A percentile compares a stretch with the other conserved stretches of the same genome.
phyloP scores from a whole-genome alignment of 371 early-diverging fungal species.

The Circinella umbellata region DNA sequence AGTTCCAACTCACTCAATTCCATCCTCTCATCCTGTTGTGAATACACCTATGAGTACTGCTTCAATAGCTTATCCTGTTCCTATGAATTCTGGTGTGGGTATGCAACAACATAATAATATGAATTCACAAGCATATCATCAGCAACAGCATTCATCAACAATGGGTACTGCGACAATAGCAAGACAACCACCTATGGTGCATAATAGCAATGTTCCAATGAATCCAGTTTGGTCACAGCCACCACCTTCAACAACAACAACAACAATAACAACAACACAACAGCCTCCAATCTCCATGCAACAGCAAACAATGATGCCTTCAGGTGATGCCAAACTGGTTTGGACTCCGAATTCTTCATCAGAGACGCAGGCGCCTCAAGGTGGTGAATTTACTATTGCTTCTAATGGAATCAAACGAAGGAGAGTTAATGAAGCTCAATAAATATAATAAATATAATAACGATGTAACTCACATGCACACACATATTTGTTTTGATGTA shows the following conservation, averaged over 20 bases:
- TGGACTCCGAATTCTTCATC: constrained; percentile 27
- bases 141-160: background rate
- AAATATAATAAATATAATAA: background rate
- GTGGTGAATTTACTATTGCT: constrained; percentile 11
- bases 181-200: background rate
- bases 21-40: background rate
- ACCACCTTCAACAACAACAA: background rate
- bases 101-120: background rate
- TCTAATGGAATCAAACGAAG: constrained; percentile 5
- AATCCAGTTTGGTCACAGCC: background rate
- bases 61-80: background rate
- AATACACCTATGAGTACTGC: background rate
- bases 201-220: background rate
- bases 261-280: background rate
- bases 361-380: constrained; percentile 16
- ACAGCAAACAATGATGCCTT: constrained; percentile 37
- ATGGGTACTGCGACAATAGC: too few species aligned
- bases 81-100: constrained; percentile 1
- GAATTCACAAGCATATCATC: background rate
- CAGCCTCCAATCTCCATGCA: background rate
- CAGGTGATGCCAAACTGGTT: constrained; percentile 35
- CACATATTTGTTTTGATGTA: constrained; percentile 5
- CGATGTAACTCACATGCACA: background rate
- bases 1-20: constrained; percentile 16
- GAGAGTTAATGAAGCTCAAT: constrained; percentile 2